Percentiles rank a stretch among this genome's conserved stretches.
phyloP scores from a whole-genome alignment of 2,329 filamentous ascomycete species.

The Botryotinia convoluta region DNA sequence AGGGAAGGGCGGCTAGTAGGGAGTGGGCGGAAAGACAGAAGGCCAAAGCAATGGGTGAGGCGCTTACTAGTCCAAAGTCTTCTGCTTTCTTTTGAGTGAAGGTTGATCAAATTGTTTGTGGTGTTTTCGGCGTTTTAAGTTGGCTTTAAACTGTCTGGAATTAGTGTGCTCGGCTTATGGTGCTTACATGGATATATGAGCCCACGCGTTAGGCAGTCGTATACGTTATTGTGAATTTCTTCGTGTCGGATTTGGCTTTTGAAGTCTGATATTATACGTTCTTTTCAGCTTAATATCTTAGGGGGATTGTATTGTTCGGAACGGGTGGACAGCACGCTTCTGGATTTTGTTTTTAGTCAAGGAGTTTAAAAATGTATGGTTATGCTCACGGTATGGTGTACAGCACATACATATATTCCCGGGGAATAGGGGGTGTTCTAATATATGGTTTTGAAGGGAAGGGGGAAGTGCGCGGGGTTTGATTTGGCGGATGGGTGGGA shows the following conservation, averaged over 20 bases:
- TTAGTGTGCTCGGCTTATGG: neutral
- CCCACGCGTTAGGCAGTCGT: neutral
- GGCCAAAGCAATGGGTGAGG: conserved; percentile 27
- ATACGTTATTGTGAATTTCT: neutral
- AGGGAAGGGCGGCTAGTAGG: conserved; percentile 56
- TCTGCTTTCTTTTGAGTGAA: conserved; percentile 28
- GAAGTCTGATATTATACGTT: neutral
- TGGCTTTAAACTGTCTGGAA: neutral
- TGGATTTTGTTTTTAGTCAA: neutral
- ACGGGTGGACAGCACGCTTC: neutral
- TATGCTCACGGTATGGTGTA: neutral
- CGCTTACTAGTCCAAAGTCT: conserved; percentile 33
- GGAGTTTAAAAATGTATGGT: conserved; percentile 5
- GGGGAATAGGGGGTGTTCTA: neutral
- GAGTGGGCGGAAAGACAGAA: conserved; percentile 61
- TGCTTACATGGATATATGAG: neutral
- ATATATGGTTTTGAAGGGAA: neutral
- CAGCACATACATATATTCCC: neutral
- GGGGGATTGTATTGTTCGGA: neutral
- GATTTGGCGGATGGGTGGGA: neutral
- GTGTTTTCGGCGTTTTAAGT: neutral
- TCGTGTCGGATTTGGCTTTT: neutral
- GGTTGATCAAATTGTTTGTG: neutral
- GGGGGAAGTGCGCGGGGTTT: neutral
- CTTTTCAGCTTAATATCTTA: neutral